Conservation (phyloP, 208 protist genomes). For the Trypanosoma platydactyli region DNA sequence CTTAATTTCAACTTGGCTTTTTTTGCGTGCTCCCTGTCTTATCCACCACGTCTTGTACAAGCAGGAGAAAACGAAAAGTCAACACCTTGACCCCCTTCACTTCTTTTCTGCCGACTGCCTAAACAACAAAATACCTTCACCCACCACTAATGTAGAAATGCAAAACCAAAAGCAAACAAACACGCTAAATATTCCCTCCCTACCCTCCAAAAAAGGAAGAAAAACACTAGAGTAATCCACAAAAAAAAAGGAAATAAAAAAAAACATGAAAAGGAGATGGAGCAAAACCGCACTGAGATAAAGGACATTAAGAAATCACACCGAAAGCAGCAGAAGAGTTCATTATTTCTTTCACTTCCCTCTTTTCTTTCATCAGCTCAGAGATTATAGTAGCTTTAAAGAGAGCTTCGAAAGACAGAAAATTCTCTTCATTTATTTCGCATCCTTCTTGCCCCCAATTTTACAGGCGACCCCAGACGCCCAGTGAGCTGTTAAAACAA, state of each 20-base stretch:
- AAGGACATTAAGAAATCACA: not conserved
- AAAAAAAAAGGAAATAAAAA: slow-evolving; percentile 7
- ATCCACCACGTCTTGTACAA: no score
- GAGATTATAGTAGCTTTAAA: no score
- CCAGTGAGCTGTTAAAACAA: slow-evolving; percentile 89
- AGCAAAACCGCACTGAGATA: not conserved
- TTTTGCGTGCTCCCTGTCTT: no score
- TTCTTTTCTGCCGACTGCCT: not conserved
- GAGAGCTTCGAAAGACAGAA: no score
- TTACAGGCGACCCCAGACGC: slow-evolving; percentile 80
- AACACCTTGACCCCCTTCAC: not conserved
- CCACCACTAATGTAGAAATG: no score
- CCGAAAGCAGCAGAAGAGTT: not conserved
- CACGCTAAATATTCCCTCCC: no score
- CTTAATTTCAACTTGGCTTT: no score
- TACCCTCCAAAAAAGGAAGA: no score
- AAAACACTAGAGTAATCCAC: not conserved
- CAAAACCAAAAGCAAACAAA: no score
- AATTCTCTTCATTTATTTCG: slow-evolving; percentile 5
- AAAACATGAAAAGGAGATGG: slow-evolving; percentile 1
- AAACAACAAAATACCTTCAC: not conserved
- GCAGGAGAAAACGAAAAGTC: no score
- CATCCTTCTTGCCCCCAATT: slow-evolving; percentile 32
- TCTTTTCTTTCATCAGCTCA: not conserved
- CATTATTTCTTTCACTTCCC: slow-evolving; percentile 4